Percentiles rank a stretch among this genome's conserved stretches.
Evolutionary conservation across 495 filamentous ascomycete genomes (phyloP).

Genomic region (Filosporella fistucella): DNA sequence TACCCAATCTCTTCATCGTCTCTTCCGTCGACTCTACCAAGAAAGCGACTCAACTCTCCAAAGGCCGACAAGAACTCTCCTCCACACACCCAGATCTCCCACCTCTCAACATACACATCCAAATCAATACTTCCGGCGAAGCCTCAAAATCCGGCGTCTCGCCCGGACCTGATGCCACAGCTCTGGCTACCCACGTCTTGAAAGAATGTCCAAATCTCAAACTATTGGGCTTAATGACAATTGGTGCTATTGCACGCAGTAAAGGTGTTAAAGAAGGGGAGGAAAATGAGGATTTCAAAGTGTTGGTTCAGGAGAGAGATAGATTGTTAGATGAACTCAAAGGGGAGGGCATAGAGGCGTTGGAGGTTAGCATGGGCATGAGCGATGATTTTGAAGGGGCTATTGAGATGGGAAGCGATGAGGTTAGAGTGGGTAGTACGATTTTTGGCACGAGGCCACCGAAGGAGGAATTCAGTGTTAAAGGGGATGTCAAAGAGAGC

Average conservation of each 20-base stretch:
- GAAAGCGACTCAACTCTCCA: constrained; percentile 78
- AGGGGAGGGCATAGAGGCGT: constrained; percentile 19
- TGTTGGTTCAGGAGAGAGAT: constrained; percentile 66
- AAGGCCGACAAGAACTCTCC: constrained; percentile 58
- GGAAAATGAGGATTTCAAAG: constrained; percentile 87
- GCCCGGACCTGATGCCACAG: constrained; percentile 52
- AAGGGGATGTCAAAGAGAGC: neutral
- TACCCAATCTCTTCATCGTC: constrained; percentile 89
- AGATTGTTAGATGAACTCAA: constrained; percentile 43
- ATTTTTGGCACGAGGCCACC: constrained; percentile 82
- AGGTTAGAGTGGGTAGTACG: constrained; percentile 93
- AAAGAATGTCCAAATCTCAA: constrained; percentile 67
- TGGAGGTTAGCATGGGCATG: constrained; percentile 75
- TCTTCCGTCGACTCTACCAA: constrained; percentile 83
- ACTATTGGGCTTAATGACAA: constrained; percentile 89
- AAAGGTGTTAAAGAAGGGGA: constrained; percentile 62
- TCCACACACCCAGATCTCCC: constrained; percentile 21
- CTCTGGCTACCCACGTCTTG: constrained; percentile 61
- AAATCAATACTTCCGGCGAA: constrained; percentile 94
- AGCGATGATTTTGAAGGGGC: constrained; percentile 93
- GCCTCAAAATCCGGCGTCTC: constrained; percentile 75
- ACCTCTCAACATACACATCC: constrained; percentile 71
- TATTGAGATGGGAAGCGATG: constrained; percentile 74
- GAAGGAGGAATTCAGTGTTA: constrained; percentile 28
- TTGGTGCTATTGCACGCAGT: constrained; percentile 85